A percentile compares a stretch with the other conserved stretches of the same genome.
Evolutionary conservation across 805 yeast genomes (phyloP).

Genomic region (Teunomyces aglyptinius): DNA sequence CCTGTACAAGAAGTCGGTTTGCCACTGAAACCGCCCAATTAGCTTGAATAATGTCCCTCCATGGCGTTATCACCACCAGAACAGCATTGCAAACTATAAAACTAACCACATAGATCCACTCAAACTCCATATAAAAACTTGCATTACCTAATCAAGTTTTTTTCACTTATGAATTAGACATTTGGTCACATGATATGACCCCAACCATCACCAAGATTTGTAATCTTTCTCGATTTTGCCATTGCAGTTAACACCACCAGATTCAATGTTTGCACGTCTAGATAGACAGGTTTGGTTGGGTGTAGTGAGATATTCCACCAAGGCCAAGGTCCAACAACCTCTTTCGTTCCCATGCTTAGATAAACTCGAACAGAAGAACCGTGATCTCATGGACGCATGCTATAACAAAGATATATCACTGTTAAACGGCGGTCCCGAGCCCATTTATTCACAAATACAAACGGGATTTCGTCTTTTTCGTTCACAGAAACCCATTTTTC

Average conservation of each 20-base stretch:
- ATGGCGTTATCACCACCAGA: slow-evolving; percentile 4
- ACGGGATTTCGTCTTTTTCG: slow-evolving; percentile 63
- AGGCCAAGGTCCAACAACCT: slow-evolving; percentile 38
- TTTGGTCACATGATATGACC: neutral
- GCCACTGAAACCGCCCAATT: slow-evolving; percentile 12
- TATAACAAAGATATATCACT: slow-evolving; percentile 23
- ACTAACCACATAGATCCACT: neutral
- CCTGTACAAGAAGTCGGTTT: slow-evolving; percentile 23
- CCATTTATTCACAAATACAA: slow-evolving; percentile 68
- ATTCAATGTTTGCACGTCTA: neutral
- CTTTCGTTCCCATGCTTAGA: slow-evolving; percentile 85
- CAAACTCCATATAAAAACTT: neutral
- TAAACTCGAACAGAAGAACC: slow-evolving; percentile 58
- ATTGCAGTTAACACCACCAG: too few relatives aligned
- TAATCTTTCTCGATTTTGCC: too few relatives aligned
- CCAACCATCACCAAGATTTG: too few relatives aligned
- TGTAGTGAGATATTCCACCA: slow-evolving; percentile 3
- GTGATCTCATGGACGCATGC: slow-evolving; percentile 26
- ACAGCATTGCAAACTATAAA: neutral
- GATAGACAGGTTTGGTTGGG: neutral
- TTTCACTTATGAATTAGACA: too few relatives aligned
- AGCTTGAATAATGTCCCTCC: slow-evolving; percentile 12
- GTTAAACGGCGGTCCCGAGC: slow-evolving; percentile 77
- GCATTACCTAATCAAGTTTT: neutral
- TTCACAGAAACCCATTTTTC: slow-evolving; percentile 56